Evolutionary conservation across 1,284 basidiomycete species (phyloP), one percentile per base, ranked within the genome.

Genomic region (Xanthoconium separans): DNA sequence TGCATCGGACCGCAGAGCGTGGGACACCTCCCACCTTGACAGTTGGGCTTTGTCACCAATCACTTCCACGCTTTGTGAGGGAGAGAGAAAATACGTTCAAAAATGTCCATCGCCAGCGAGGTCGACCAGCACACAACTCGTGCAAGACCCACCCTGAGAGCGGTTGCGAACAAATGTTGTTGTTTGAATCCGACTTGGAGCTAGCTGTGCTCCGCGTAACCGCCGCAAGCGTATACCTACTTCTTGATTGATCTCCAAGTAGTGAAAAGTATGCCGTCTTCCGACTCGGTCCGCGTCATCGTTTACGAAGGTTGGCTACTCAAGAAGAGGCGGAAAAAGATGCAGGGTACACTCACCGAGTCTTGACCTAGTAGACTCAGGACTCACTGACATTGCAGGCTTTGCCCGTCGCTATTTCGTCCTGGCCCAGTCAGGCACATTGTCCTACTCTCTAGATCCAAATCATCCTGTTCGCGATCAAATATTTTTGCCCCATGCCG

Each of bases 381-480:
- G 13, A 42, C 50, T 30, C 31, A 58, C 51, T 42, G n/a, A n/a
- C 51, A 50, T 43, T 31, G 42, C 67, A 92, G 90, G 89, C n/a
- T 92, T 90, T 70, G 90, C 89, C 13, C 85, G 87, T 44, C 84
- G 89, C 44, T 91, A 90, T 70, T 92, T 92, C 65, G 78, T 79
- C 39, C 73, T 92, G 6, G 73, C 81, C 58, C 75, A 80, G 45
- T 80, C 82, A 24, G 91, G 91, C 16, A 65, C 83, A n/a, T 75
- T 93, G 40, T 80, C 82, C 5, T 93, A 93, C 64, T 82, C 89
- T 0, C 81, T 91, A 59, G 82, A 87, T 53, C 87, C 87, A 16
- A 83, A 82, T 11, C 83, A 84, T 50, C 83, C 86, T 20, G 64
- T 81, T 55, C 81, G 91, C 44, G 91, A 93, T 68, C 81, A 86